These are phyloP conservation scores for Stromatinia cepivora DNA, from an alignment of 2,329 filamentous ascomycete genomes.

Conservation along the genomic window DNA sequence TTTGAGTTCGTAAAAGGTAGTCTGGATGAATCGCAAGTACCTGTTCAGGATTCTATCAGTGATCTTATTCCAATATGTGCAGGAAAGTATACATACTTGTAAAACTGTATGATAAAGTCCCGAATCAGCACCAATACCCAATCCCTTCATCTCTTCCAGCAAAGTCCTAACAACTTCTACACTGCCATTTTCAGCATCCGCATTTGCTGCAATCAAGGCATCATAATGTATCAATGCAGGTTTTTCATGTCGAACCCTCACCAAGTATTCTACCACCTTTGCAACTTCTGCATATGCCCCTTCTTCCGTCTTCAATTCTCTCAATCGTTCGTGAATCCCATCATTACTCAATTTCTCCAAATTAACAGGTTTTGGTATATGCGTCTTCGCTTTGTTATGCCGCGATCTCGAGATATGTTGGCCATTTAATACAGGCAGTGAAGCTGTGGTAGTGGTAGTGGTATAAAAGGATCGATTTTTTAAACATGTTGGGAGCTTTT, in stretches of 20 bases:
- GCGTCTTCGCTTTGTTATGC: not conserved
- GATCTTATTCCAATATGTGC: constrained; percentile 2
- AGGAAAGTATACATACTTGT: constrained; percentile 49
- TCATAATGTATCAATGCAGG: constrained; percentile 67
- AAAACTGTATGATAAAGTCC: constrained; percentile 71
- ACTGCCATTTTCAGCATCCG: constrained; percentile 63
- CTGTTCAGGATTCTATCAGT: constrained; percentile 41
- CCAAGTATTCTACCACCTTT: constrained; percentile 57
- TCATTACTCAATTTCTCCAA: not conserved
- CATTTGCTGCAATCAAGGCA: constrained; percentile 71
- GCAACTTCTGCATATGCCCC: constrained; percentile 45
- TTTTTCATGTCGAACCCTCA: constrained; percentile 54
- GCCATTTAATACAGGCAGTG: not conserved
- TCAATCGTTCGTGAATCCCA: constrained; percentile 52
- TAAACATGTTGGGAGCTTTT: constrained; percentile 8
- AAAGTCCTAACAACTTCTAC: constrained; percentile 61
- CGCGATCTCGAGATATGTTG: not conserved
- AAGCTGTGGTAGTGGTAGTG: not conserved
- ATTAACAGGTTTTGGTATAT: not conserved
- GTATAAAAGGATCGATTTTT: constrained; percentile 12
- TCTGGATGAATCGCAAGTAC: constrained; percentile 82
- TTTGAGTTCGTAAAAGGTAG: constrained; percentile 69
- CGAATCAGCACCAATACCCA: constrained; percentile 62
- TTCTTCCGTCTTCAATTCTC: constrained; percentile 43
- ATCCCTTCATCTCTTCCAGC: constrained; percentile 69